phyloP scores from a whole-genome alignment of 371 early-diverging fungal species.

The Mortierella sp. region DNA sequence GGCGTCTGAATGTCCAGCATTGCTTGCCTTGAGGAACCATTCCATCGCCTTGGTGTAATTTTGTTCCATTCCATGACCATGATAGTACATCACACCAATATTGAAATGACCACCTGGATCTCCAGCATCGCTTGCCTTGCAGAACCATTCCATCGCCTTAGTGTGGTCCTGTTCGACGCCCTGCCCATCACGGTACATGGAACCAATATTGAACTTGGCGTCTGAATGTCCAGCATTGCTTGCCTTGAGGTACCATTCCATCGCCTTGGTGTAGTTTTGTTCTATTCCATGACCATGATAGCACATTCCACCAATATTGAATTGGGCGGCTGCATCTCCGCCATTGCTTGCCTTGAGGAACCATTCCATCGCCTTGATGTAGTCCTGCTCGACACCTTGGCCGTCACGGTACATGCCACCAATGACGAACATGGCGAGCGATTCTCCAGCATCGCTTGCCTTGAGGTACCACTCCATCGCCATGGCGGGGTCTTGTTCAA shows the following conservation, averaged over 20 bases:
- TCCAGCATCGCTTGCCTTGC: conserved; percentile 61
- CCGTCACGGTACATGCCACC: conserved; percentile 68
- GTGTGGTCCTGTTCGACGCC: conserved; percentile 18
- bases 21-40: conserved; percentile 57
- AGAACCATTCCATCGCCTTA: conserved; percentile 71
- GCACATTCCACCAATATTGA: conserved; percentile 14
- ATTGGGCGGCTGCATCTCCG: background rate
- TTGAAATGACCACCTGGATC: conserved; percentile 74
- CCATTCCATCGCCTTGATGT: conserved; percentile 60
- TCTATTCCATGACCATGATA: conserved; percentile 14
- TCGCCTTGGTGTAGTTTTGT: conserved; percentile 51
- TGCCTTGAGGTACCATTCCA: conserved; percentile 70
- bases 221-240: background rate
- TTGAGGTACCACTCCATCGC: too few relatives aligned
- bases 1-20: conserved; percentile 57
- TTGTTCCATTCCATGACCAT: conserved; percentile 73
- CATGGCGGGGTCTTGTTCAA: conserved; percentile 27
- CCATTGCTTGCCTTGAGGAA: conserved; percentile 10
- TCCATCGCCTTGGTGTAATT: conserved; percentile 65
- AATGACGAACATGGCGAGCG: conserved; percentile 59
- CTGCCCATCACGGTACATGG: conserved; percentile 8
- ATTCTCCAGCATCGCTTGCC: conserved; percentile 63
- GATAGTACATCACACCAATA: conserved; percentile 79
- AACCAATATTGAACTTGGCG: conserved; percentile 11
- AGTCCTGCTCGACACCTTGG: conserved; percentile 62